A percentile compares a stretch with the other conserved stretches of the same genome.
These are phyloP conservation scores for Trichomonascaceae sp. DNA, from an alignment of 1,139 yeast genomes.

Conservation along the genomic window DNA sequence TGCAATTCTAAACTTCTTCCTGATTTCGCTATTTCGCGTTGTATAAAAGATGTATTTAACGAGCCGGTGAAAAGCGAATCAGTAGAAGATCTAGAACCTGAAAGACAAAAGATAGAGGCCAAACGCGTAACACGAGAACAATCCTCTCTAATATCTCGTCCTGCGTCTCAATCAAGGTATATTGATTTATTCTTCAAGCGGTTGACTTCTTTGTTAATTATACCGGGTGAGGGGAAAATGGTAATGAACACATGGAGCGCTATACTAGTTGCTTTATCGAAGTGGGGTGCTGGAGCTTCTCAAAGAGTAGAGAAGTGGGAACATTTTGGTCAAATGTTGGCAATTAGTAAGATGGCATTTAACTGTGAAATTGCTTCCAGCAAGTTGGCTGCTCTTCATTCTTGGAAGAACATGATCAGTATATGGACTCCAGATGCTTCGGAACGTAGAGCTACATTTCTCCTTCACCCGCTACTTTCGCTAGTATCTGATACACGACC, in stretches of 20 bases:
- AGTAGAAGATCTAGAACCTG: neutral
- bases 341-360: conserved; percentile 19
- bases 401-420: conserved; percentile 19
- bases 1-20: conserved; percentile 18
- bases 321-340: conserved; percentile 16
- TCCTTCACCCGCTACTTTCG: conserved; percentile 17
- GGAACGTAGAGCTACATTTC: conserved; percentile 12
- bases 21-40: conserved; percentile 14
- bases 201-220: conserved; percentile 10
- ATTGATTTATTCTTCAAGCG: conserved; percentile 15
- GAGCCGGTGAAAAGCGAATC: conserved; percentile 11
- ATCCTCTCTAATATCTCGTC: neutral
- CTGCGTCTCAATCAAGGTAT: conserved; percentile 4
- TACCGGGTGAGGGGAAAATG: conserved; percentile 15
- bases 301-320: conserved; percentile 20
- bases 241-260: conserved; percentile 21
- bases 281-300: conserved; percentile 15
- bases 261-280: conserved; percentile 13
- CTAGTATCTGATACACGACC: conserved; percentile 14
- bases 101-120: neutral
- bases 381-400: conserved; percentile 15
- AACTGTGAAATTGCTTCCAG: conserved; percentile 16
- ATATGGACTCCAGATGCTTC: conserved; percentile 12
- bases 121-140: neutral
- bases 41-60: conserved; percentile 14